These are phyloP conservation scores for Mucor indicus DNA, from an alignment of 371 early-diverging fungal genomes.

Conservation along the genomic window DNA sequence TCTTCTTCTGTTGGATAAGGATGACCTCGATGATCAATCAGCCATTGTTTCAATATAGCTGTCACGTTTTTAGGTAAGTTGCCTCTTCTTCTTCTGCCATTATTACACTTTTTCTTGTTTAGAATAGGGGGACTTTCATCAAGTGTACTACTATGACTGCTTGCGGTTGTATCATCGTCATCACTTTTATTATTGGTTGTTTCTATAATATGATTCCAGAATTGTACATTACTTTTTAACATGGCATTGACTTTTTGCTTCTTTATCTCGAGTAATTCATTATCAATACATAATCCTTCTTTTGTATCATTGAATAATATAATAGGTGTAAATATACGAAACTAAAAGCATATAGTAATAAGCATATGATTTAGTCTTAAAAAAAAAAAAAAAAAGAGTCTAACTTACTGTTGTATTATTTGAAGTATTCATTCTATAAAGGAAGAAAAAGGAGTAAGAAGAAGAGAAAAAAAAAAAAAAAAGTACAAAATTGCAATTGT, in stretches of 20 bases:
- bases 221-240: slow-evolving; percentile 17
- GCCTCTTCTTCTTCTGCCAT: slow-evolving; percentile 32
- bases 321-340: slow-evolving; percentile 27
- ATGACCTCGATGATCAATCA: slow-evolving; percentile 62
- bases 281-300: slow-evolving; percentile 7
- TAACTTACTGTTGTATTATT: too few relatives aligned
- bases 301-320: slow-evolving; percentile 21
- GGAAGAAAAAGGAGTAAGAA: too few relatives aligned
- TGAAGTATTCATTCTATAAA: too few relatives aligned
- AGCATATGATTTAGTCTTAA: too few relatives aligned
- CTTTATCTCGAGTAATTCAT: slow-evolving; percentile 11
- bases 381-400: too few relatives aligned
- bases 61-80: slow-evolving; percentile 55
- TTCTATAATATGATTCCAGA: slow-evolving; percentile 17
- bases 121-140: not conserved
- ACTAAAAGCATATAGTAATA: too few relatives aligned
- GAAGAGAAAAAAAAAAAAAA: too few relatives aligned
- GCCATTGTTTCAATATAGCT: slow-evolving; percentile 61
- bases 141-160: not conserved
- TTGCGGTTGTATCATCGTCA: not conserved
- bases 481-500: too few relatives aligned
- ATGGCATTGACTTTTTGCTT: slow-evolving; percentile 20
- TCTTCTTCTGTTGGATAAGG: slow-evolving; percentile 78
- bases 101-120: not conserved
- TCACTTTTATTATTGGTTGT: not conserved